phyloP scores from a whole-genome alignment of 2,329 filamentous ascomycete genomes.

The Colletotrichum spaethianum region DNA sequence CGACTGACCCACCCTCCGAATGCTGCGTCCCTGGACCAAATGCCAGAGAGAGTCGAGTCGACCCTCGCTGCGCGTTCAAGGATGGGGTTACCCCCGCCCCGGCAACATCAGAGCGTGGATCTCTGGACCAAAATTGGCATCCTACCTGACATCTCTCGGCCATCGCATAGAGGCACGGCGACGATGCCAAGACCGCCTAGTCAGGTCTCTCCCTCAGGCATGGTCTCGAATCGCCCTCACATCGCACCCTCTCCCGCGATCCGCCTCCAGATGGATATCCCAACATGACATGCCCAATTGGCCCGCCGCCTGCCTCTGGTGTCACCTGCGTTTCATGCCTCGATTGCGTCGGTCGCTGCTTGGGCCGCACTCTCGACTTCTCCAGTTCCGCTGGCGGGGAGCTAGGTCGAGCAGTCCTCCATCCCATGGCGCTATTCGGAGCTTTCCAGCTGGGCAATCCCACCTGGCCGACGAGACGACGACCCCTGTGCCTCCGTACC shows the following conservation, averaged over 20 bases:
- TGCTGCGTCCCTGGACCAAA: slow-evolving; percentile 30
- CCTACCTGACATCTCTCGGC: slow-evolving; percentile 28
- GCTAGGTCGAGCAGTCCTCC: slow-evolving; percentile 7
- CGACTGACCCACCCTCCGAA: slow-evolving; percentile 39
- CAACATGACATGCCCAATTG: slow-evolving; percentile 35
- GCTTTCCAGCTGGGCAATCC: slow-evolving; percentile 38
- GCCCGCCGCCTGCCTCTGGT: slow-evolving; percentile 31
- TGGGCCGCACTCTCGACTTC: slow-evolving; percentile 22
- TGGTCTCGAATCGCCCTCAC: slow-evolving; percentile 38
- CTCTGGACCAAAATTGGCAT: slow-evolving; percentile 41
- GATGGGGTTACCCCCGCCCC: slow-evolving; percentile 13
- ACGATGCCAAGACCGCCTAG: slow-evolving; percentile 40
- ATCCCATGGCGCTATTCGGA: slow-evolving; percentile 34
- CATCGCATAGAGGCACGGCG: slow-evolving; percentile 39
- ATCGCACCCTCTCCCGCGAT: slow-evolving; percentile 10
- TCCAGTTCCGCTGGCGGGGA: slow-evolving; percentile 12
- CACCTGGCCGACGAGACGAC: slow-evolving; percentile 19
- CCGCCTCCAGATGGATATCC: slow-evolving; percentile 33
- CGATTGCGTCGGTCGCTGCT: slow-evolving; percentile 35
- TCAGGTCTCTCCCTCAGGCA: slow-evolving; percentile 36
- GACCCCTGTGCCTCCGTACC: slow-evolving; percentile 32
- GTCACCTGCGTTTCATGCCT: slow-evolving; percentile 42
- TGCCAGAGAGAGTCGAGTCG: slow-evolving; percentile 25
- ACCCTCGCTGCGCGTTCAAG: slow-evolving; percentile 21
- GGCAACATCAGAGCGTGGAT: slow-evolving; percentile 31